Evolutionary conservation across 2,329 filamentous ascomycete species (phyloP).

Genomic region (Samsoniella hepiali): DNA sequence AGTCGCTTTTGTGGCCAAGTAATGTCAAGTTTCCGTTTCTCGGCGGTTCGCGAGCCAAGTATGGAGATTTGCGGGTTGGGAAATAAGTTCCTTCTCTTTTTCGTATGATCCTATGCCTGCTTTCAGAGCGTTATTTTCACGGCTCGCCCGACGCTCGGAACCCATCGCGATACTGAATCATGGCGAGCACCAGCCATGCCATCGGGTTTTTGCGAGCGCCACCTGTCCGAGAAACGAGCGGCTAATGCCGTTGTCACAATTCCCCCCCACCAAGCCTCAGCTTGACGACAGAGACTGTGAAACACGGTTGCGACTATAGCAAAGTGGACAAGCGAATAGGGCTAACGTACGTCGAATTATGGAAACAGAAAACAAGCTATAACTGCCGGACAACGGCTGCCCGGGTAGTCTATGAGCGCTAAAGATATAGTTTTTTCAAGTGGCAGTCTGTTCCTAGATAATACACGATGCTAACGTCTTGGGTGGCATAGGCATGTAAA

Average conservation of each 20-base stretch:
- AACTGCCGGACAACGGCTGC: no score
- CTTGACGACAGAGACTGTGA: background rate
- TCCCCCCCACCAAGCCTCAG: no score
- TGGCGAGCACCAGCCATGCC: background rate
- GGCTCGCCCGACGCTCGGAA: background rate
- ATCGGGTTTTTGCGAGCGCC: background rate
- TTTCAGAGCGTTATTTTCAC: background rate
- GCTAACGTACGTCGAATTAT: no score
- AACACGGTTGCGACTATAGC: background rate
- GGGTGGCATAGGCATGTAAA: background rate
- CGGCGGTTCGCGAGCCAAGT: background rate
- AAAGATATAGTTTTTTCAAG: no score
- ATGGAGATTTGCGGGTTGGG: background rate
- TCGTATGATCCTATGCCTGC: background rate
- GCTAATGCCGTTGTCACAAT: background rate
- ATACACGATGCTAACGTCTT: background rate
- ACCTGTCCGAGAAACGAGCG: background rate
- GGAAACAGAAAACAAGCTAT: no score
- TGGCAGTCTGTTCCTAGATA: no score
- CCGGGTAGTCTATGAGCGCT: no score
- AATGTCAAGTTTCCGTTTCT: background rate
- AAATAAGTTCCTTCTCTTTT: background rate
- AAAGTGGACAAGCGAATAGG: background rate
- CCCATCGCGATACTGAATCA: background rate
- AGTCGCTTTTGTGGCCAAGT: background rate